Evolutionary conservation across 495 filamentous ascomycete species (phyloP), one percentile per base, ranked within the genome.

Genomic region (Aspergillus carlsbadensis): DNA sequence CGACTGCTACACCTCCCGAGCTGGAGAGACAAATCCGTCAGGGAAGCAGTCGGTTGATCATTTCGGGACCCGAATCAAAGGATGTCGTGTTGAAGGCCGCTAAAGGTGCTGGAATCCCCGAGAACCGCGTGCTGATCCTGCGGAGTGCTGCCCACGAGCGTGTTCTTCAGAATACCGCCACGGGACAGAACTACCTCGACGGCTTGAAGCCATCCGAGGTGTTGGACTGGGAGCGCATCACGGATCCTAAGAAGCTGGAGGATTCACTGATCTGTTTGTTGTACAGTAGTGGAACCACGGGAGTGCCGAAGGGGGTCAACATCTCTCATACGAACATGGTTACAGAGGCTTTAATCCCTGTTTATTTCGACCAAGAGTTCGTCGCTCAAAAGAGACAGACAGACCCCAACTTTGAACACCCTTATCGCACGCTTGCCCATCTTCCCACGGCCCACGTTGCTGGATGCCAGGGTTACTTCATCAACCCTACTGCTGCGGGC

Each of bases 21-120:
- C 66, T 76, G 61, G 67, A 65, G 18, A 67, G 76, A 57, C 74
- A 78, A 57, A 64, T 77, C 26, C 65, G 67, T 1, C 52, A 56
- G 52, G 58, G 53, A 24, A 18, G 29, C 14, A 61, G 58, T 41
- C 45, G 33, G 13, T 29, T 61, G 13, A 47, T 61, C 34, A 56
- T 62, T 40, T 34, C 49, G 5, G 60, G 56, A 0, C 24, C 55
- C 5, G 56, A 58, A n/a, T 52, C 22, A 21, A 34, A 49, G 36
- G 55, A 58, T 33, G 39, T 52, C 11, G 60, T 56, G 10, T 22
- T 55, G 21, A 54, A 82, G 43, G 91, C 90, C 7, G 86, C 86
- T 1, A 67, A 71, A 36, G 71, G 68, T n/a, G 88, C 72, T 29
- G 87, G 85, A 0, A 73, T 96, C 31, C 75, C 82, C 0, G 73